Base-by-base conservation (phyloP, 1,284 basidiomycete genomes). In the Moesziomyces parantarcticus region DNA sequence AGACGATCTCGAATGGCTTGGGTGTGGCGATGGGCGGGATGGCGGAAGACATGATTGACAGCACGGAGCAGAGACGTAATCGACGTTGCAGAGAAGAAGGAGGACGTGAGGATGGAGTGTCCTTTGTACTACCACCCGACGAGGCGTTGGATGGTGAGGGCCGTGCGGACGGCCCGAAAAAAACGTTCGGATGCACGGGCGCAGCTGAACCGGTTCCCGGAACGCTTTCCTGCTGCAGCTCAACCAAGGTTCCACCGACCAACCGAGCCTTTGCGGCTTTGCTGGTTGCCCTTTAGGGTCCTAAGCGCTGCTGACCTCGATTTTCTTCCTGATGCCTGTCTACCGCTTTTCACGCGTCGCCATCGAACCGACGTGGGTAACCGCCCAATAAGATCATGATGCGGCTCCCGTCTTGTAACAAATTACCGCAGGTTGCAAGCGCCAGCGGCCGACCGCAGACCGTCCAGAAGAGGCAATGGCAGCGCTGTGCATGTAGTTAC, bases 1-100 rank as follows among this genome's bases (percentile, higher is more conserved):
- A 76, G 42, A 57, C 59, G 54, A 80, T 61, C 25, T 44, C 52
- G 58, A 74, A 75, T 0, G 72, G 72, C 55, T 71, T 56, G 29
- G 72, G 67, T 41, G 72, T n/a, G 3, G 63, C 55, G 57, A 75
- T 75, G 40, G 67, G 16, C 16, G 63, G 72, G 18, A 70, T 63
- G 5, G 42, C 58, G 18, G 50, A 60, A 23, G 61, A 51, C 61
- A 61, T 57, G 11, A 23, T 47, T 18, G 23, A 16, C 11, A 7
- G 18, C 16, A 18, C 36, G 16, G 5, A 39, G 6, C 3, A 39
- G 36, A 16, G 36, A 39, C 18, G 36, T 6, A 16, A 16, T 8
- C 14, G 18, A 6, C 18, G 36, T 32, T 40, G 36, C 3, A 26
- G 16, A 41, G 34, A 25, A n/a, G 42, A 32, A 45, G 48, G 13